phyloP scores from a whole-genome alignment of 805 yeast genomes.

The Candida easanensis region DNA sequence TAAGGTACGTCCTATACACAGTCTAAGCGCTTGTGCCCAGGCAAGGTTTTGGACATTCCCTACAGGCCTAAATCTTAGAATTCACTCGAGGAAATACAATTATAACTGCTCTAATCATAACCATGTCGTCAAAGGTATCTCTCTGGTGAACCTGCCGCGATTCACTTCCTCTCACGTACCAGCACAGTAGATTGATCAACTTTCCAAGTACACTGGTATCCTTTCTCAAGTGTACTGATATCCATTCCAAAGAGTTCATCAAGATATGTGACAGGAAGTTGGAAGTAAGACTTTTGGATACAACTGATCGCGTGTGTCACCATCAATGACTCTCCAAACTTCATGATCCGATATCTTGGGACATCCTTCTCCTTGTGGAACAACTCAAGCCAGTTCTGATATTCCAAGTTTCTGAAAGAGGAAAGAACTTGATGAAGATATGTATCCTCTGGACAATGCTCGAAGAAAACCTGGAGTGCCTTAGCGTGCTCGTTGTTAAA shows the following conservation, averaged over 20 bases:
- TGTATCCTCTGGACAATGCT: slow-evolving; percentile 29
- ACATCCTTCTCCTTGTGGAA: slow-evolving; percentile 20
- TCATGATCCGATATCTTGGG: slow-evolving; percentile 35
- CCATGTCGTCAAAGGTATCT: no score
- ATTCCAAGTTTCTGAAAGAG: slow-evolving; percentile 33
- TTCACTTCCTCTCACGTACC: slow-evolving; percentile 12
- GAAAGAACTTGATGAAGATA: slow-evolving; percentile 32
- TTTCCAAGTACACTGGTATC: slow-evolving; percentile 18
- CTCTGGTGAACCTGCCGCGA: no score
- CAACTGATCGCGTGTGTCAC: slow-evolving; percentile 31
- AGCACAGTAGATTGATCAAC: slow-evolving; percentile 12
- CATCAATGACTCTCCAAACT: slow-evolving; percentile 38
- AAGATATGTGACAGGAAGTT: slow-evolving; percentile 19
- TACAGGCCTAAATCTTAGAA: no score
- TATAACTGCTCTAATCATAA: no score
- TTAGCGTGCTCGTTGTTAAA: slow-evolving; percentile 19
- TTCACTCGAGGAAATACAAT: no score
- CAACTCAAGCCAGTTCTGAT: slow-evolving; percentile 31
- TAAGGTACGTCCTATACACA: no score
- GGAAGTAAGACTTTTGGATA: slow-evolving; percentile 40
- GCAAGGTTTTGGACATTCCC: no score
- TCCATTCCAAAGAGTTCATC: slow-evolving; percentile 12
- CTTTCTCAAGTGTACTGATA: slow-evolving; percentile 3
- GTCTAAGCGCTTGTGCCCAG: no score
- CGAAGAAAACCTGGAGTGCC: slow-evolving; percentile 28